A percentile compares a stretch with the other conserved stretches of the same genome.
Conservation (phyloP, 2,329 filamentous ascomycete genomes). For the Penicillium sp. region DNA sequence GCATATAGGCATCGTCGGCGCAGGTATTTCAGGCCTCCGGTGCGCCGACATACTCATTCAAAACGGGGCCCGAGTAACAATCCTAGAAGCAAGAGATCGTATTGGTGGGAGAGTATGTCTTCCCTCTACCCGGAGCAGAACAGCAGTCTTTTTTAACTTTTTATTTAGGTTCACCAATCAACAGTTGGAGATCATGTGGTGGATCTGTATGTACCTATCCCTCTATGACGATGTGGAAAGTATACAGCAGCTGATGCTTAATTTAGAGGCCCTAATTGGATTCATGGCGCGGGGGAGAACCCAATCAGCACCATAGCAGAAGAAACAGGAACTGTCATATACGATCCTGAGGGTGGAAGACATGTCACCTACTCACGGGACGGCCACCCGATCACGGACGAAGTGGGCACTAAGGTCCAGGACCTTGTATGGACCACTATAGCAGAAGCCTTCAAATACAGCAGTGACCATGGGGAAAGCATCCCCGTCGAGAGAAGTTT, state of each 20-base stretch:
- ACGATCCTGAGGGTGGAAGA: constrained; percentile 46
- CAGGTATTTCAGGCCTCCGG: constrained; percentile 52
- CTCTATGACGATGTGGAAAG: neutral
- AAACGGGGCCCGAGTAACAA: constrained; percentile 50
- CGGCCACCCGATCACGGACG: constrained; percentile 37
- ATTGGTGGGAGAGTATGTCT: constrained; percentile 49
- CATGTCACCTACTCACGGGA: constrained; percentile 42
- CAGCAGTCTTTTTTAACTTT: constrained; percentile 1
- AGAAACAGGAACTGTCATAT: constrained; percentile 43
- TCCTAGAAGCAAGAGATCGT: constrained; percentile 52
- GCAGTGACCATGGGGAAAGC: constrained; percentile 43
- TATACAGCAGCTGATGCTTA: neutral
- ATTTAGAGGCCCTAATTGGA: constrained; percentile 55
- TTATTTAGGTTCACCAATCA: constrained; percentile 43
- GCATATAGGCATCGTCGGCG: constrained; percentile 52
- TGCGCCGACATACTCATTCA: constrained; percentile 52
- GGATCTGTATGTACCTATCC: constrained; percentile 44
- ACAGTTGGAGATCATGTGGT: constrained; percentile 44
- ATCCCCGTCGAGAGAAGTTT: constrained; percentile 49
- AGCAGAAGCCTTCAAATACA: constrained; percentile 51
- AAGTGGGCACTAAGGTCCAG: constrained; percentile 27
- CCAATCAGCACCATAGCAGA: constrained; percentile 52
- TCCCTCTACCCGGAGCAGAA: neutral
- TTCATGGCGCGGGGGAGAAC: constrained; percentile 53
- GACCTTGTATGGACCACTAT: constrained; percentile 51